Conservation (phyloP, 139 green algal species). For the Chlamydomonas eustigma region DNA sequence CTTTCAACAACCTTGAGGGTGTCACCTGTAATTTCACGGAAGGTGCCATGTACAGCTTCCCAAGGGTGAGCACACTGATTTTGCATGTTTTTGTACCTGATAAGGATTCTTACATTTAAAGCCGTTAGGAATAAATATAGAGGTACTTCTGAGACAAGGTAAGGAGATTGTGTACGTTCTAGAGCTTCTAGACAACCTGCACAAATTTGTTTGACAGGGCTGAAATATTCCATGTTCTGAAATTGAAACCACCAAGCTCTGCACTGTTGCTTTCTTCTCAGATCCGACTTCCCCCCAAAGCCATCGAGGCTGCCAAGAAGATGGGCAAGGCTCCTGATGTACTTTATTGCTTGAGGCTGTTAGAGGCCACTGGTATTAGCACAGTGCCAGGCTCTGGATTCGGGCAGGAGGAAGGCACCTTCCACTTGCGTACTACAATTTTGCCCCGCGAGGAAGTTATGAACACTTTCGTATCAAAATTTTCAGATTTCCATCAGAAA, state of each 20-base stretch:
- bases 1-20: conserved; percentile 75
- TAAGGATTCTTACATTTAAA: too few relatives aligned
- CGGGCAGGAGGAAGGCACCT: conserved; percentile 76
- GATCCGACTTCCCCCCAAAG: conserved; percentile 11
- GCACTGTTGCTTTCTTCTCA: neutral
- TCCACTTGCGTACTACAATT: conserved; percentile 95
- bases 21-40: conserved; percentile 83
- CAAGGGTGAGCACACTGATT: conserved; percentile 31
- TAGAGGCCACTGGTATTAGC: conserved; percentile 81
- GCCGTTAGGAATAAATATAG: too few relatives aligned
- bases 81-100: too few relatives aligned
- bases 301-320: neutral
- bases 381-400: conserved; percentile 84
- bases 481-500: conserved; percentile 75
- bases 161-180: too few relatives aligned
- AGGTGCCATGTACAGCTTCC: conserved; percentile 86
- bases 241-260: too few relatives aligned
- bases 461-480: conserved; percentile 58
- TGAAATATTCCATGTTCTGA: too few relatives aligned
- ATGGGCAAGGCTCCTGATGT: conserved; percentile 51
- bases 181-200: too few relatives aligned
- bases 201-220: too few relatives aligned
- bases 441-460: conserved; percentile 85
- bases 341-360: conserved; percentile 85
- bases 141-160: too few relatives aligned